Evolutionary conservation across 2,329 filamentous ascomycete genomes (phyloP).

Genomic region (Pestalotiopsis fici): DNA sequence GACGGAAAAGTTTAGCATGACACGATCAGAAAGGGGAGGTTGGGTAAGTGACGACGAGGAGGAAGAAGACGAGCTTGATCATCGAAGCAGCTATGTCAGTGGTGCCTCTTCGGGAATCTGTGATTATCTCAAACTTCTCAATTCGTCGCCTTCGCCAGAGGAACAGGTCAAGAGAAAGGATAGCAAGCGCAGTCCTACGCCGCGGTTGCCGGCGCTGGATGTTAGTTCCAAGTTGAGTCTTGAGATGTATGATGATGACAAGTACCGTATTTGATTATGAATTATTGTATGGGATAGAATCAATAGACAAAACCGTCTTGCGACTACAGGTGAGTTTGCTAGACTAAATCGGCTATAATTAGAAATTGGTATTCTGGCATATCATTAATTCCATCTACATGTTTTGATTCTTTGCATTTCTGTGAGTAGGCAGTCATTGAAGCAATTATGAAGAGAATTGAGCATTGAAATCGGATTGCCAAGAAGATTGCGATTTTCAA

Average conservation of each 20-base stretch:
- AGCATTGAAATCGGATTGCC: no score
- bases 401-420: no score
- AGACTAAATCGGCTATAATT: background rate
- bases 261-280: background rate
- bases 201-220: background rate
- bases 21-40: background rate
- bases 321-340: background rate
- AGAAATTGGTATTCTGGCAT: background rate
- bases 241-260: background rate
- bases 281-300: no score
- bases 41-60: background rate
- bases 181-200: background rate
- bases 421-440: no score
- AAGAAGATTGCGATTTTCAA: no score
- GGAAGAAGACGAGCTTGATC: background rate
- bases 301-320: no score
- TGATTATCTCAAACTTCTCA: background rate
- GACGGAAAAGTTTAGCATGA: background rate
- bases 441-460: no score
- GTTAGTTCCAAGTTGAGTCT: background rate
- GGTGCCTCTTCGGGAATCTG: background rate
- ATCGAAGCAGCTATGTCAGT: background rate
- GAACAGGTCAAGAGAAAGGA: background rate
- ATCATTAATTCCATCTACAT: background rate
- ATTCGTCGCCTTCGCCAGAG: background rate